Percentiles rank a stretch among this genome's conserved stretches.
phyloP scores from a whole-genome alignment of 768 basidiomycete genomes.

The Kwoniella sp. region DNA sequence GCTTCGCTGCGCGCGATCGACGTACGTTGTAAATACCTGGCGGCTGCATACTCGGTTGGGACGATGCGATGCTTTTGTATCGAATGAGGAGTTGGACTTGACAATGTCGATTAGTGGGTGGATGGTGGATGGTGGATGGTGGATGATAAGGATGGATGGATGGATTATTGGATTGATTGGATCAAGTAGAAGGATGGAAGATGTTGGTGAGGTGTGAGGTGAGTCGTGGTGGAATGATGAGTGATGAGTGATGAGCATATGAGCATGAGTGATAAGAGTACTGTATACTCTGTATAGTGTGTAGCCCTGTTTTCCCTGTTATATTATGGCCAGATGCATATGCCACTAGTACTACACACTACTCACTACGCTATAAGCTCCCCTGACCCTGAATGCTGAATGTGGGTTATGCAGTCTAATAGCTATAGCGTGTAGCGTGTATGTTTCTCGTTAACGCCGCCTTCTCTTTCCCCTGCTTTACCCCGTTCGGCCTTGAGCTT shows the following conservation, averaged over 20 bases:
- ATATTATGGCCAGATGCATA: no score
- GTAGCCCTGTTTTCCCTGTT: no score
- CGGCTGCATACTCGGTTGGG: constrained; percentile 32
- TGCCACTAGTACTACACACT: no score
- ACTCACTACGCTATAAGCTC: no score
- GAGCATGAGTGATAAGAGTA: not conserved
- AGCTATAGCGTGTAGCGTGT: no score
- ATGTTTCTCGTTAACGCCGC: no score
- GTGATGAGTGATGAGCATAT: not conserved
- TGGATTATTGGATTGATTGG: not conserved
- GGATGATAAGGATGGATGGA: not conserved
- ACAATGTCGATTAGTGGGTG: not conserved
- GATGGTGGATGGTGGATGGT: not conserved
- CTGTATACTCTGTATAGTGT: no score
- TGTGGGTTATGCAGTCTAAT: no score
- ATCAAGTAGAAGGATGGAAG: not conserved
- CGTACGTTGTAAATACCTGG: constrained; percentile 38
- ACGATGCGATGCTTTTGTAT: constrained; percentile 1
- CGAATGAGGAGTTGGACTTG: no score
- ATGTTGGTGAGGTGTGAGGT: not conserved
- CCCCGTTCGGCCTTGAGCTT: not conserved
- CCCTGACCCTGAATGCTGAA: no score
- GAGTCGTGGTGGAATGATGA: not conserved
- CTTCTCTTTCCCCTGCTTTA: not conserved
- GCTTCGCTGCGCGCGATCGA: constrained; percentile 2